phyloP scores from a whole-genome alignment of 495 filamentous ascomycete species.

The Penicillium riverlandense region DNA sequence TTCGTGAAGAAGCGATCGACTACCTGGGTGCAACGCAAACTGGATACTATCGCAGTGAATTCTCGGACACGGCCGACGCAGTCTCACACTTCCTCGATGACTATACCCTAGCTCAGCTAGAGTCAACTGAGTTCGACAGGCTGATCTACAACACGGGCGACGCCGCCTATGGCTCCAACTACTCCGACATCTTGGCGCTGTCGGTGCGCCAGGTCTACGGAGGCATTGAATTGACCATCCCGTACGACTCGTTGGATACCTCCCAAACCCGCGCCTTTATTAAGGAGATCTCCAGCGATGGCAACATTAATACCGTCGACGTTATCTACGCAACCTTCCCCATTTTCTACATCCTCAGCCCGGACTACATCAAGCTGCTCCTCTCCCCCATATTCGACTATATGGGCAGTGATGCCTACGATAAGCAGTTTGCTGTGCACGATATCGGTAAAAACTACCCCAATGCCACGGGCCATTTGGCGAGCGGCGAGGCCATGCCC shows the following conservation, averaged over 20 bases:
- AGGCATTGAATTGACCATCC: conserved; percentile 34
- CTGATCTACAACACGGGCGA: conserved; percentile 14
- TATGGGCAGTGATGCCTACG: conserved; percentile 24
- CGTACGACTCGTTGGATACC: conserved; percentile 29
- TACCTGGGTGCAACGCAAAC: conserved; percentile 32
- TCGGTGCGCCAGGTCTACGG: conserved; percentile 36
- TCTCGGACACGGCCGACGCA: conserved; percentile 14
- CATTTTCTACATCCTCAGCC: conserved; percentile 32
- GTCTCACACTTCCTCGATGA: conserved; percentile 34
- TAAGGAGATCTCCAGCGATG: conserved; percentile 43
- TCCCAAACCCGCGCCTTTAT: conserved; percentile 32
- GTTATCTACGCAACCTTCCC: conserved; percentile 37
- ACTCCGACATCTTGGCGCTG: conserved; percentile 35
- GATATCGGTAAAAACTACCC: conserved; percentile 31
- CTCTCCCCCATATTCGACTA: conserved; percentile 37
- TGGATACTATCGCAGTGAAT: conserved; percentile 29
- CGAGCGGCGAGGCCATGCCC: conserved; percentile 26
- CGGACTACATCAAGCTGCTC: conserved; percentile 33
- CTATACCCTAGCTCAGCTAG: conserved; percentile 24
- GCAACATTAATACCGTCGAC: conserved; percentile 43
- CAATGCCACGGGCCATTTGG: conserved; percentile 34
- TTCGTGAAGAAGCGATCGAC: conserved; percentile 30
- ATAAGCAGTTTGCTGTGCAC: conserved; percentile 27
- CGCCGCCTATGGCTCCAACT: conserved; percentile 26
- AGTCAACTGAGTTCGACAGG: conserved; percentile 22